Evolutionary conservation across 441 rosid species (phyloP).

Genomic region (Populus hybrid): DNA sequence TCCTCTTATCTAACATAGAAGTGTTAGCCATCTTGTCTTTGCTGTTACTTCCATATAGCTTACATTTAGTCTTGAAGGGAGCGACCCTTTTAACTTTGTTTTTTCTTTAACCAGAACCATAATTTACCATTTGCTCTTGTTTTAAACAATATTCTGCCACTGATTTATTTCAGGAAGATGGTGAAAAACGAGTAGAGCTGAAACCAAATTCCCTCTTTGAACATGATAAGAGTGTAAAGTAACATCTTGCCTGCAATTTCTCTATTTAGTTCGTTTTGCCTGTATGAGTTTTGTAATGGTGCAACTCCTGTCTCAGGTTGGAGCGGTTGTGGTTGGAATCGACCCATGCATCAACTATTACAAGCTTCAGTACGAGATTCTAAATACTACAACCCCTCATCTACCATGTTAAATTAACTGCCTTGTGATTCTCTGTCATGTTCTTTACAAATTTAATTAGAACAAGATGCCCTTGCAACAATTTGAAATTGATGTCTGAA

Average conservation of each 20-base stretch:
- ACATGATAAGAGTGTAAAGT: constrained; percentile 77
- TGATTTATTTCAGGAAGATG: constrained; percentile 61
- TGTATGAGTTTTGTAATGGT: constrained; percentile 21
- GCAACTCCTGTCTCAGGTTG: constrained; percentile 55
- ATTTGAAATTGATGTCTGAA: background rate
- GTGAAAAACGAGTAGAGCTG: constrained; percentile 60
- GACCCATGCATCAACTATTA: constrained; percentile 81
- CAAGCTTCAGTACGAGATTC: constrained; percentile 82
- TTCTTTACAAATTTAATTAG: background rate
- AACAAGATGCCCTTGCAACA: background rate
- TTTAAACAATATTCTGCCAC: background rate
- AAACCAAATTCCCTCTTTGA: constrained; percentile 57
- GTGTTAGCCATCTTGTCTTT: background rate
- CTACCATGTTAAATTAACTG: constrained; percentile 1
- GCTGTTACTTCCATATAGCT: background rate
- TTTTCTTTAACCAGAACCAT: background rate
- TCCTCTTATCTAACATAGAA: background rate
- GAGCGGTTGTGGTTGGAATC: constrained; percentile 93
- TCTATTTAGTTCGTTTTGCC: background rate
- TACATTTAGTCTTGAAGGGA: background rate
- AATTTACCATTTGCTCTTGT: background rate
- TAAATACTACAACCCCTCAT: constrained; percentile 10
- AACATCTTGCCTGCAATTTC: constrained; percentile 25
- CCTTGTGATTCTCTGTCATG: background rate
- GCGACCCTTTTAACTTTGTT: background rate